Conservation (phyloP, 2,329 filamentous ascomycete genomes). For the Lasiodiplodia sp. region DNA sequence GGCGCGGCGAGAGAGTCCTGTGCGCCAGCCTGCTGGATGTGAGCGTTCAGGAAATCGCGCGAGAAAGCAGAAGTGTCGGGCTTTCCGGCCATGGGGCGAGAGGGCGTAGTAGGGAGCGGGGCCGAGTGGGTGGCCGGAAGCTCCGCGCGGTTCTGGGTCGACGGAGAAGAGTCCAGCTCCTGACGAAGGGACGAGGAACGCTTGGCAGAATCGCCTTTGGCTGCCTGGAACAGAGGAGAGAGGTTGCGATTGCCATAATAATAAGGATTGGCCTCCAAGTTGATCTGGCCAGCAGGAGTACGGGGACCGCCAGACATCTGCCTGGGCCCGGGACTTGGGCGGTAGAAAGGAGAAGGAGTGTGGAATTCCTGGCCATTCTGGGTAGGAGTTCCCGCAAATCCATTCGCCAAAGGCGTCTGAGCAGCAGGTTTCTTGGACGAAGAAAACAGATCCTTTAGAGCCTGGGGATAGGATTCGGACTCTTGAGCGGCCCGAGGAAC, state of each 20-base stretch:
- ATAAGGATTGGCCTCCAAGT: conserved; percentile 41
- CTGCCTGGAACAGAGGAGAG: conserved; percentile 58
- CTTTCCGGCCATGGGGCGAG: conserved; percentile 33
- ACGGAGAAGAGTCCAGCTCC: conserved; percentile 41
- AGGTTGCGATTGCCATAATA: conserved; percentile 58
- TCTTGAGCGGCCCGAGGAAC: conserved; percentile 31
- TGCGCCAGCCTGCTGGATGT: conserved; percentile 35
- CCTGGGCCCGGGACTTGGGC: conserved; percentile 39
- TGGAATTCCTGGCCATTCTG: conserved; percentile 33
- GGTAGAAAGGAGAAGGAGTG: conserved; percentile 51
- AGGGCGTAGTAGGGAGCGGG: conserved; percentile 24
- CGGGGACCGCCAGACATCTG: conserved; percentile 39
- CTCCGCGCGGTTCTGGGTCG: conserved; percentile 7
- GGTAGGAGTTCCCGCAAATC: conserved; percentile 2
- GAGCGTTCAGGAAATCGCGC: conserved; percentile 43
- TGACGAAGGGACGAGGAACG: conserved; percentile 54
- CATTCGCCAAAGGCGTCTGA: conserved; percentile 17
- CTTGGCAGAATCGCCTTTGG: conserved; percentile 50
- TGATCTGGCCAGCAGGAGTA: conserved; percentile 39
- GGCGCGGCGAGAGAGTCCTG: conserved; percentile 26
- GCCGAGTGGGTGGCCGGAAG: conserved; percentile 2
- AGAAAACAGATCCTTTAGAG: conserved; percentile 56
- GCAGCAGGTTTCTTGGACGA: conserved; percentile 32
- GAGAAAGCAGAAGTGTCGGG: conserved; percentile 36
- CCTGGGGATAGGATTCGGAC: conserved; percentile 54